Evolutionary conservation across 116 monocot genomes (phyloP), one percentile per base, ranked within the genome.

Genomic region (Phalaenopsis hybrid): DNA sequence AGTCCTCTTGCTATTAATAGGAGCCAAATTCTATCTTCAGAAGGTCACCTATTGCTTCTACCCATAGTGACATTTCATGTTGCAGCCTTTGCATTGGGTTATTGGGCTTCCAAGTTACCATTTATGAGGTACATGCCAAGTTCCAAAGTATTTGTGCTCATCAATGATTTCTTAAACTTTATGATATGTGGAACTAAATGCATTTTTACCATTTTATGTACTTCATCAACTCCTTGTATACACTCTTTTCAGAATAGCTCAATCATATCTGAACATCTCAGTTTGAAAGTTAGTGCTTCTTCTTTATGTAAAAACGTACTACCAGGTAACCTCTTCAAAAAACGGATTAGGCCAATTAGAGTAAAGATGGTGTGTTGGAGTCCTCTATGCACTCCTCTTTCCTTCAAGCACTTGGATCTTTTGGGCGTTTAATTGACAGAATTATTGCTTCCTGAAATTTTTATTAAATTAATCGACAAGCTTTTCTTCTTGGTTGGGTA

Each of bases 1-100:
- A 97, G 97, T 82, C 97, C 97, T 79, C 93, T 97, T 81, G 90
- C 97, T 48, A 97, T 97, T 23, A 97, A 97, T 76, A 83, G 91
- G 81, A 82, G 84, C 34, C 91, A 89, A 52, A 91, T 97, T 70
- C 82, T 97, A 37, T 91, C 93, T 82, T 83, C 89, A 50, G 89
- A 93, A 31, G 97, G 97, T 52, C 83, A 93, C 48, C 73, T 63
- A 28, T 82, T 97, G 73, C 91, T 97, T 90, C 69, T 93, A 44
- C 97, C 97, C 48, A 86, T 97, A 75, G 52, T 97, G 44, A 57
- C 90, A 34, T 97, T 97, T 82, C 97, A 97, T 83, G n/a, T 93
- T 81, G 78, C 87, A 18, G 90, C 94, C 43, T 97, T 94, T 84
- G 80, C 83, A 57, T 49, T 88, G 48, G 97, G 97, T 77, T 97